A percentile compares a stretch with the other conserved stretches of the same genome.
These are phyloP conservation scores for Hagleromyces aurorensis DNA, from an alignment of 805 yeast species.

Conservation along the genomic window DNA sequence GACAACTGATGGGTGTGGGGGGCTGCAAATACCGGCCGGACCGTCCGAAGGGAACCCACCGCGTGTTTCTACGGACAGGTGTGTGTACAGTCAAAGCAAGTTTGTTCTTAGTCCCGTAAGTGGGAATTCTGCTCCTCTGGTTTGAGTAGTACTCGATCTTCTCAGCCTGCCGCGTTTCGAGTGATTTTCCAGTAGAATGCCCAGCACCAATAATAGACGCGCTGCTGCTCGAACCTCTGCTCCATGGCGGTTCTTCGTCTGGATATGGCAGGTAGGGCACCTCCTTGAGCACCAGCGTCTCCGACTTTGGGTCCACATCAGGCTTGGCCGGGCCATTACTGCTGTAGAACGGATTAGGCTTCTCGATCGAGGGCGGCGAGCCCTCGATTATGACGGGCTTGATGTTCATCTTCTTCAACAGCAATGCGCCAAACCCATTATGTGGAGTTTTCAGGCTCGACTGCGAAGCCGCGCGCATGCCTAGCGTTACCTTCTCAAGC, in stretches of 20 bases:
- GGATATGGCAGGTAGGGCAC: conserved; percentile 15
- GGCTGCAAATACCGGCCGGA: conserved; percentile 8
- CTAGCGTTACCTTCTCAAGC: no score
- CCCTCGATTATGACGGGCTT: conserved; percentile 33
- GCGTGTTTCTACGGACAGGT: no score
- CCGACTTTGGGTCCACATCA: conserved; percentile 1
- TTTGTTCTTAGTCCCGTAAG: no score
- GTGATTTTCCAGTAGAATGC: neutral
- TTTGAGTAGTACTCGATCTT: conserved; percentile 11
- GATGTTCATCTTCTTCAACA: conserved; percentile 36
- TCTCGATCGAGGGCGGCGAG: conserved; percentile 22
- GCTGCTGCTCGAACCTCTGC: neutral
- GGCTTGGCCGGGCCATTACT: conserved; percentile 4
- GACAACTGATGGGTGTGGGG: conserved; percentile 22
- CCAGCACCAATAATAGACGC: neutral
- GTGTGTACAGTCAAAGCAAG: no score
- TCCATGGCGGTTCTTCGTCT: conserved; percentile 1
- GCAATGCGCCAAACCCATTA: conserved; percentile 32
- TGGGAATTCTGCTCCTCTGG: conserved; percentile 11
- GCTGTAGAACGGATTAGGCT: conserved; percentile 17
- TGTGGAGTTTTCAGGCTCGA: conserved; percentile 4
- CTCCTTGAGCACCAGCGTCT: conserved; percentile 13
- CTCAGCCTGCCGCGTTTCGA: conserved; percentile 8
- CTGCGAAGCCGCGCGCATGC: no score
- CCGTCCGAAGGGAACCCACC: conserved; percentile 11